phyloP scores from a whole-genome alignment of 495 filamentous ascomycete species.

The Aspergillus avenaceus region DNA sequence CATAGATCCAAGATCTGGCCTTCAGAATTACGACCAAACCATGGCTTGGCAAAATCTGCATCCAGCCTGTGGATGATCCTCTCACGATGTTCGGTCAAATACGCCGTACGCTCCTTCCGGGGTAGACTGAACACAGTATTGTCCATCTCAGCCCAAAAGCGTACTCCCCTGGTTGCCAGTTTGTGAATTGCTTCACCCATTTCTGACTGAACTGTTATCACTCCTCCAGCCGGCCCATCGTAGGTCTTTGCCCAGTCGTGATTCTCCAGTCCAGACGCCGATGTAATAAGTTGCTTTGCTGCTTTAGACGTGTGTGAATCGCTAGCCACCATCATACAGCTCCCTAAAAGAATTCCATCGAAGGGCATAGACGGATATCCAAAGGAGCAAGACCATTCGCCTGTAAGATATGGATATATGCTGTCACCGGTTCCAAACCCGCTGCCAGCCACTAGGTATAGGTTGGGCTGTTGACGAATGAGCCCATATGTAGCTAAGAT shows the following conservation, averaged over 20 bases:
- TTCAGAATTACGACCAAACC: constrained; percentile 29
- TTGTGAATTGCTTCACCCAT: constrained; percentile 45
- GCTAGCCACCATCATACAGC: constrained; percentile 47
- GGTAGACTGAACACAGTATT: constrained; percentile 31
- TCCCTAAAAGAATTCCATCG: constrained; percentile 44
- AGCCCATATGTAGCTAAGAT: constrained; percentile 40
- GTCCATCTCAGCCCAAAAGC: constrained; percentile 37
- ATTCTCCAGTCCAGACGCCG: constrained; percentile 24
- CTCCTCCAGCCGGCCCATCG: constrained; percentile 20
- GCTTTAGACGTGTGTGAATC: constrained; percentile 33
- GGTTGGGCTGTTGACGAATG: constrained; percentile 41
- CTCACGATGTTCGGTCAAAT: constrained; percentile 18
- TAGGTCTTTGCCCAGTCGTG: constrained; percentile 30
- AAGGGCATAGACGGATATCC: constrained; percentile 46
- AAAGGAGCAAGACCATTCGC: constrained; percentile 36
- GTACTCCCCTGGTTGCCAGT: constrained; percentile 34
- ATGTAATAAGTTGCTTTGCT: constrained; percentile 26
- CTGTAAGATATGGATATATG: constrained; percentile 45
- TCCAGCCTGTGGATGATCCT: constrained; percentile 31
- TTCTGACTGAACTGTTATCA: constrained; percentile 38
- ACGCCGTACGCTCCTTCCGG: constrained; percentile 19
- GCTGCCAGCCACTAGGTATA: constrained; percentile 46
- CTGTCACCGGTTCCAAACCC: constrained; percentile 45
- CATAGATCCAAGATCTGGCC: constrained; percentile 26
- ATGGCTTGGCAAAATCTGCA: constrained; percentile 33